phyloP scores from a whole-genome alignment of 192 early-diverging fungal genomes.

The Linnemannia schmuckeri region DNA sequence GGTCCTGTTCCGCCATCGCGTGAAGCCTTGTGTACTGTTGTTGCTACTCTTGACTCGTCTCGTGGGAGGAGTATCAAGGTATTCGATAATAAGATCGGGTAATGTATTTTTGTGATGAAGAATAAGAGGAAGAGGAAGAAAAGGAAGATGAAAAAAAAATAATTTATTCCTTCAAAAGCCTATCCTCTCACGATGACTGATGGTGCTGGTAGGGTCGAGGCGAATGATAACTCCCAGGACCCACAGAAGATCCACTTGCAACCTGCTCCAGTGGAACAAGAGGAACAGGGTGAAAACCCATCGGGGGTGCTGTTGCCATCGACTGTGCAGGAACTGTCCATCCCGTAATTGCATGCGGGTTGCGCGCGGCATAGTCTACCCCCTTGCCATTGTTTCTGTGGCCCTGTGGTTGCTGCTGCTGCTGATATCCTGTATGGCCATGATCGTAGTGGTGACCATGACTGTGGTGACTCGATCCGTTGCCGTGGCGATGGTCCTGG shows the following conservation, averaged over 20 bases:
- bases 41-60: background rate
- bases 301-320: background rate
- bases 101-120: too few species aligned
- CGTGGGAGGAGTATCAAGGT: too few species aligned
- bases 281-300: background rate
- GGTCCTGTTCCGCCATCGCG: slow-evolving; percentile 38
- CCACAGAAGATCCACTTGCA: background rate
- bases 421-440: background rate
- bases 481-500: background rate
- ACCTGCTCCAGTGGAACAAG: background rate
- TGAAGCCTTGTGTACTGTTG: background rate
- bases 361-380: background rate
- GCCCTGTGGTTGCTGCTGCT: background rate
- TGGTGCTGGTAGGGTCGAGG: background rate
- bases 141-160: too few species aligned
- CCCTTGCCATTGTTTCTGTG: background rate
- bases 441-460: background rate
- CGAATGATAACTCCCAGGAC: background rate
- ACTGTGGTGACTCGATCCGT: background rate
- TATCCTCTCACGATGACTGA: background rate
- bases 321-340: background rate
- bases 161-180: too few species aligned
- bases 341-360: background rate
- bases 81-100: too few species aligned
- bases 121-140: too few species aligned